Evolutionary conservation across 2,329 filamentous ascomycete species (phyloP), one percentile per base, ranked within the genome.

Genomic region (Apiospora phragmitis): DNA sequence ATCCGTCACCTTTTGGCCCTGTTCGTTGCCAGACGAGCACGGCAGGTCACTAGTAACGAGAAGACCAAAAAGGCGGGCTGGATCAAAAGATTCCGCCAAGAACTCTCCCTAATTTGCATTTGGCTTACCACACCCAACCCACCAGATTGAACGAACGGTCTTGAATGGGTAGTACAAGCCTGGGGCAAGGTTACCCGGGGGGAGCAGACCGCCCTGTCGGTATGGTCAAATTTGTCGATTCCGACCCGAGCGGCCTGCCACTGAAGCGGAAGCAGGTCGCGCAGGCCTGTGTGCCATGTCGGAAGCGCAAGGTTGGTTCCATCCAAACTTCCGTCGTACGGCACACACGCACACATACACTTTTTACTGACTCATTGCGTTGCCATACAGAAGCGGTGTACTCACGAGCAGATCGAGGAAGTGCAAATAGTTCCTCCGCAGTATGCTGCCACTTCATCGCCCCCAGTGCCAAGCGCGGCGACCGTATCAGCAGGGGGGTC

Each of bases 211-310:
- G 32, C 55, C 55, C 32, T 16, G 29, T 62, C 45, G 51, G 59
- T 70, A 80, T 81, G 77, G 87, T 90, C 78, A 88, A 85, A 75
- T 90, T 90, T 76, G 85, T 90, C 70, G 86, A 84, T 69, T 86
- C 87, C 16, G 86, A 90, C 77, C 81, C 82, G 7, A 81, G 81
- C 32, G 88, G 87, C 24, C 79, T 89, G 71, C 88, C 88, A 5
- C 81, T 88, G 69, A 91, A 91, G 80, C 81, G 88, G 68, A 88
- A 88, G 73, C 89, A 90, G 75, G 87, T 89, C 29, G 84, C 85
- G 70, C 87, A 89, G 41, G 89, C 89, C 5, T 91, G 89, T 72
- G 81, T 83, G 0, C 79, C 81, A 1, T 91, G 89, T 73, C 85
- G 88, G 5, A 85, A 84, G 67, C 85, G 85, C 72, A 90, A 90